A percentile compares a stretch with the other conserved stretches of the same genome.
Evolutionary conservation across 345 rosid genomes (phyloP).

Genomic region (Syzygium grande): DNA sequence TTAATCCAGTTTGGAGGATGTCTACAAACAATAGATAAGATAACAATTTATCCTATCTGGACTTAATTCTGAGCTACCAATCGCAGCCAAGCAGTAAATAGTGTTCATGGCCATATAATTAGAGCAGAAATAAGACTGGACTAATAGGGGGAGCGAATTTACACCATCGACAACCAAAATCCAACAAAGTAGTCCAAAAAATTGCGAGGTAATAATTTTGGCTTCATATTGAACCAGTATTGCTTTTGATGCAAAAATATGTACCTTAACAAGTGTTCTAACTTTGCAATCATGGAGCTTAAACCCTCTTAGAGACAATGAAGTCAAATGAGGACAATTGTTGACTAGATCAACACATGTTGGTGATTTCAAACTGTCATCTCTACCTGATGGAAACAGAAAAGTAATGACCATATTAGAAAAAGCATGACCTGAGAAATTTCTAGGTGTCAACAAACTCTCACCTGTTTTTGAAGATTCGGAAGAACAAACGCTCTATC

Average conservation of each 20-base stretch:
- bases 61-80: not conserved
- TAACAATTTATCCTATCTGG: not conserved
- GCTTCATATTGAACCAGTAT: not conserved
- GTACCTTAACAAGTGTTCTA: slow-evolving; percentile 62
- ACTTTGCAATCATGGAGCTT: slow-evolving; percentile 56
- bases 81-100: not conserved
- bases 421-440: slow-evolving; percentile 9
- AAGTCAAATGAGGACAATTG: slow-evolving; percentile 59
- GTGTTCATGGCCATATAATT: not conserved
- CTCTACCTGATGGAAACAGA: slow-evolving; percentile 42
- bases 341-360: slow-evolving; percentile 60
- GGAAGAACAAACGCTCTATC: slow-evolving; percentile 63
- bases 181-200: not conserved
- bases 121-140: not conserved
- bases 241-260: not conserved
- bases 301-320: slow-evolving; percentile 80
- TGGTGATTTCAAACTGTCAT: slow-evolving; percentile 53
- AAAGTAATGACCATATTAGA: not conserved
- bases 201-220: not conserved
- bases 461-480: slow-evolving; percentile 65
- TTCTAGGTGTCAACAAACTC: slow-evolving; percentile 5
- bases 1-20: not conserved
- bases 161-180: not conserved
- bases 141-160: not conserved
- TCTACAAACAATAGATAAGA: not conserved